phyloP scores from a whole-genome alignment of 352 stramenopile genomes.

The Pythium apleroticum region DNA sequence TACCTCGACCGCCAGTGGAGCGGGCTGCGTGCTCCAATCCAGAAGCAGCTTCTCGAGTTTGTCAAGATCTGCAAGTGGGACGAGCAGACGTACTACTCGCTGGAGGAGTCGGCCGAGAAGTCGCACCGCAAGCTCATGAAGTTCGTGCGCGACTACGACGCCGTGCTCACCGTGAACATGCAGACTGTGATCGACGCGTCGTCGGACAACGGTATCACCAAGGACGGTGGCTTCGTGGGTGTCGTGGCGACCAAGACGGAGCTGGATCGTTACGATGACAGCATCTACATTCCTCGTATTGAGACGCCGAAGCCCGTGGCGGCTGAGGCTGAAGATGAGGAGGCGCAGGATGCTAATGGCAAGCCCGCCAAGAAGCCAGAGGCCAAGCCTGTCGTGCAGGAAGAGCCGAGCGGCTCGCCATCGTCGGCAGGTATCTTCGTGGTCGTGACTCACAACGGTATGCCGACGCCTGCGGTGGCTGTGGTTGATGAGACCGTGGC shows the following conservation, averaged over 20 bases:
- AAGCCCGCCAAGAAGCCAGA: conserved; percentile 10
- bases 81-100: conserved; percentile 99
- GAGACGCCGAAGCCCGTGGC: conserved; percentile 21
- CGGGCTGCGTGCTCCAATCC: conserved; percentile 91
- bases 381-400: neutral
- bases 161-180: conserved; percentile 77
- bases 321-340: conserved; percentile 22
- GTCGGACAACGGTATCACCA: conserved; percentile 80
- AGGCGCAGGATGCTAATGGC: conserved; percentile 10
- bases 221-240: conserved; percentile 77
- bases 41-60: conserved; percentile 97
- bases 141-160: conserved; percentile 92
- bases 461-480: neutral
- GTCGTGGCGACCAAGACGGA: conserved; percentile 71
- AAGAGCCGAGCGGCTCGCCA: conserved; percentile 12
- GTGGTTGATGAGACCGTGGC: conserved; percentile 10
- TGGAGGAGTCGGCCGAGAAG: conserved; percentile 97
- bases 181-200: conserved; percentile 88
- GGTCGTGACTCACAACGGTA: conserved; percentile 15
- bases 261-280: conserved; percentile 50
- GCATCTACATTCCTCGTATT: conserved; percentile 32
- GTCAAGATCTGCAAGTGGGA: conserved; percentile 99
- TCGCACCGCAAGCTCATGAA: conserved; percentile 99
- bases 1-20: conserved; percentile 84
- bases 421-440: conserved; percentile 24